Base-by-base conservation (phyloP, 2,329 filamentous ascomycete species). In the Chrysosphaeria jannelii region DNA sequence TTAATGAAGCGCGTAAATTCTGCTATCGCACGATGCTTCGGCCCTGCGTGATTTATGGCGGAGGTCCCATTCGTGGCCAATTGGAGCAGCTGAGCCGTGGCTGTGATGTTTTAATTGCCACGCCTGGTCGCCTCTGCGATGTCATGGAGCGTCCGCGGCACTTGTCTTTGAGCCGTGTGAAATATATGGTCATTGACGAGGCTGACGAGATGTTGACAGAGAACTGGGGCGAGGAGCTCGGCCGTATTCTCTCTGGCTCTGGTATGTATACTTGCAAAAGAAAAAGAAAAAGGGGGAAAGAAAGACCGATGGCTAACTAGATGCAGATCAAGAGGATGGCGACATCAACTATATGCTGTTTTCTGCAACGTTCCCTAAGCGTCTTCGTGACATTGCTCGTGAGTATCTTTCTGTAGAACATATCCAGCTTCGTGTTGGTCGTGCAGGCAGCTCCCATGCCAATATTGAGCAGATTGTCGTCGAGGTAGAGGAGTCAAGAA, bases 11-110 rank as follows among this genome's bases (percentile, higher is more conserved):
- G 13, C 70, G 85, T 30, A 76, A 81, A 34, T 62, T 93, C 23
- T 91, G 78, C 40, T 97, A 97, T 36, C 67, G 85, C 2, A 78
- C 74, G 4, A 90, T 89, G 75, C 55, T 97, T 27, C 76, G 85
- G 19, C 81, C 85, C 13, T 78, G 71, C 34, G 76, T 89, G 20
- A 53, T 70, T 14, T 97, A 93, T 34, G 85, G 85, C 23, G 85
- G 85, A 30, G 64, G 64, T 5, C 72, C 75, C 0, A 37, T 62
- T n/a, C 41, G 44, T 2, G 56, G 67, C 8, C 76, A 91, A 43
- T 50, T 66, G 4, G 47, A 55, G 5, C 67, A 88, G 38, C 55
- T 97, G 2, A 51, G 54, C 28, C 71, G 66, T 40, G 85, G 85
- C 5, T 93, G 81, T 33, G 85, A 97, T 35, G 49, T 97, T 20